Base-by-base conservation (phyloP, 2,329 filamentous ascomycete species). In the Fusarium coicis region DNA sequence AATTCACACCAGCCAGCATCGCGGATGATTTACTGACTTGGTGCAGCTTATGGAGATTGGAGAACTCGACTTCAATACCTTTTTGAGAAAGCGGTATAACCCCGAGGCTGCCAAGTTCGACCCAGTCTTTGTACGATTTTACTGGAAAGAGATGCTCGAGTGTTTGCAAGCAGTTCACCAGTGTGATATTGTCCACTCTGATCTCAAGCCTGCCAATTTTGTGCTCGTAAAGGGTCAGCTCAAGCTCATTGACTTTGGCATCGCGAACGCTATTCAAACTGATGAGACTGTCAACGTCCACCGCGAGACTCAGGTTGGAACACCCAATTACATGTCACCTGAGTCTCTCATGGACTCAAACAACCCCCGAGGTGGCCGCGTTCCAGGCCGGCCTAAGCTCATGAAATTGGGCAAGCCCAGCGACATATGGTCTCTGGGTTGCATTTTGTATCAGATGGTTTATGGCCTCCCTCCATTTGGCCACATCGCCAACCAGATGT, bases 101-200 rank as follows among this genome's bases (percentile, higher is more conserved):
- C 89, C 87, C 0, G 92, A 95, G 68, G 90, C 93, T 60, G 90
- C 93, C 43, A 89, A 88, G 67, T 92, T 99, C 68, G 96, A 99
- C 79, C 88, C 94, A 4, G 93, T 93, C 59, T 98, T 98, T 81
- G 94, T 96, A 18, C 93, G 96, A n/a, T 97, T 93, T 83, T 97
- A 97, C 86, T 99, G 96, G 96, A 96, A 97, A 82, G 96, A 99
- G 83, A 99, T 99, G 96, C 91, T 99, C 23, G 95, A 97, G 81
- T 98, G 96, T 80, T 90, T 99, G 10, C 90, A 93, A 75, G 90
- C 96, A 2, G 95, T 99, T 2, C 96, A 99, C 80, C 89, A 93
- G 18, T 88, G 92, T 80, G 95, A 98, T 79, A 95, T 99, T 72
- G 96, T 99, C 7, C 96, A 99, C 83, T 97, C 95, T 0, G 96